A percentile compares a stretch with the other conserved stretches of the same genome.
Evolutionary conservation across 768 basidiomycete species (phyloP).

Genomic region (Suillus alpinus): DNA sequence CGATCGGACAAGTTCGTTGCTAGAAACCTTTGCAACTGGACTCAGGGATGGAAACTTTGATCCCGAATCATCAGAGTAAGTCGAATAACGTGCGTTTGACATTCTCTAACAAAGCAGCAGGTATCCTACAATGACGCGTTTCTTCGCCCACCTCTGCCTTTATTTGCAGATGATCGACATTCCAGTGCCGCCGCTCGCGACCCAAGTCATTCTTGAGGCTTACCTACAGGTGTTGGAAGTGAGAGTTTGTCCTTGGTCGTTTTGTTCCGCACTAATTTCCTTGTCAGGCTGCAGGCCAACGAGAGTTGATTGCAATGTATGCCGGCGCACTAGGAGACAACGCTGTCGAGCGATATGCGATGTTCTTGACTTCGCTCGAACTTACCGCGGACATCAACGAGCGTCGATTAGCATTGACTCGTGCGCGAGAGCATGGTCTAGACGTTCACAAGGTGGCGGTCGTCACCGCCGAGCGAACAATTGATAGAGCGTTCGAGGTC

Average conservation of each 20-base stretch:
- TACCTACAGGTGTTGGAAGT: conserved; percentile 90
- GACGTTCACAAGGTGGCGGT: conserved; percentile 79
- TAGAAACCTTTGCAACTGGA: conserved; percentile 65
- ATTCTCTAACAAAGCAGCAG: conserved; percentile 31
- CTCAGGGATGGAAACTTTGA: conserved; percentile 51
- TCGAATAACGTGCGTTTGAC: conserved; percentile 12
- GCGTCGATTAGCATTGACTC: conserved; percentile 65
- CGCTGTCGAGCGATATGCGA: conserved; percentile 88
- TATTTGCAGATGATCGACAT: conserved; percentile 82
- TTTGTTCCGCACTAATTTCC: neutral
- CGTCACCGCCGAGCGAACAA: conserved; percentile 73
- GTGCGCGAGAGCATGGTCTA: conserved; percentile 81
- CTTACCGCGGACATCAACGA: conserved; percentile 61
- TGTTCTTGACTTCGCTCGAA: conserved; percentile 82
- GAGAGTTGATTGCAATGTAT: conserved; percentile 91
- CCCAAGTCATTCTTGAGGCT: conserved; percentile 80
- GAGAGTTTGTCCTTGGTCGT: conserved; percentile 13
- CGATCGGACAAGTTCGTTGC: conserved; percentile 58
- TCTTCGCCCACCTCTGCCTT: conserved; percentile 92
- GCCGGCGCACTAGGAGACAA: conserved; percentile 88
- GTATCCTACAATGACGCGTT: conserved; percentile 73
- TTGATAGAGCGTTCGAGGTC: conserved; percentile 68
- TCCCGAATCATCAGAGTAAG: conserved; percentile 54
- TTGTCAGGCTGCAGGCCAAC: conserved; percentile 66
- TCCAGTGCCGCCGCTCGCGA: conserved; percentile 67